Evolutionary conservation across 345 rosid genomes (phyloP).

Genomic region (Arabidopsis suecica): DNA sequence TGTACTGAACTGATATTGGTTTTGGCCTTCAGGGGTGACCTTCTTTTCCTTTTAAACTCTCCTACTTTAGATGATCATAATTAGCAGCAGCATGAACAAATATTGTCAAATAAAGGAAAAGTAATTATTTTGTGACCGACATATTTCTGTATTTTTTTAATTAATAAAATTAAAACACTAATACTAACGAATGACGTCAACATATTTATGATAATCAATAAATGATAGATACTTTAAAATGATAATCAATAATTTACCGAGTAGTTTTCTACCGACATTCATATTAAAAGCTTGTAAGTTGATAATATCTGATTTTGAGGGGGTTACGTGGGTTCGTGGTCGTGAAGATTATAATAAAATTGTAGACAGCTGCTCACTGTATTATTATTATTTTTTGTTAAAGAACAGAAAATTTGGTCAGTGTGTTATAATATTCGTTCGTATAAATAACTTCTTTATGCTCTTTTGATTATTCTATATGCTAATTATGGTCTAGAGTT

Average conservation of each 20-base stretch:
- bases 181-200: neutral
- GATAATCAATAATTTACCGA: too few species aligned
- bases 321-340: neutral
- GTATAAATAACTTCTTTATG: conserved; percentile 18
- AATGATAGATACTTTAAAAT: too few species aligned
- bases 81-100: too few species aligned
- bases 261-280: too few species aligned
- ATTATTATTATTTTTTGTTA: too few species aligned
- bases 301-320: neutral
- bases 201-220: too few species aligned
- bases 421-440: conserved; percentile 13
- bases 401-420: neutral
- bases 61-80: too few species aligned
- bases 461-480: too few species aligned
- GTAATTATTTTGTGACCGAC: neutral
- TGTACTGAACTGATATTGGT: neutral
- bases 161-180: too few species aligned
- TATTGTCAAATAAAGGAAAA: too few species aligned
- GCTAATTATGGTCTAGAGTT: neutral
- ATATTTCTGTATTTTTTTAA: too few species aligned
- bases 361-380: conserved; percentile 23
- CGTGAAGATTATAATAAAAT: neutral
- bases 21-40: neutral
- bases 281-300: neutral
- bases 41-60: too few species aligned